These are phyloP conservation scores for Hebeloma cylindrosporum DNA, from an alignment of 768 basidiomycete genomes.

Conservation along the genomic window DNA sequence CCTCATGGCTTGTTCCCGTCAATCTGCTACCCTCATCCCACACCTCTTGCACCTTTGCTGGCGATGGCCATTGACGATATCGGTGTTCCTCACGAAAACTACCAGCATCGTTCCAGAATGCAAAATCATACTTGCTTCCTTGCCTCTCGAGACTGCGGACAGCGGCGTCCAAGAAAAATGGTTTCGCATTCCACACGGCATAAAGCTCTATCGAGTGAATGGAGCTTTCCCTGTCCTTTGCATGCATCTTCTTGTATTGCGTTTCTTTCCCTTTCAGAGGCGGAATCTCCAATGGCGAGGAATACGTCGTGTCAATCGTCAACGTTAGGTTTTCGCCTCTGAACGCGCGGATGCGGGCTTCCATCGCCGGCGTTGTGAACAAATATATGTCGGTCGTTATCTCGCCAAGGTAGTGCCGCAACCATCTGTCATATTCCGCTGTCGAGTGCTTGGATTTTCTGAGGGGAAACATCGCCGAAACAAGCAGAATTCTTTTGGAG, in stretches of 20 bases:
- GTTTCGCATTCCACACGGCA: constrained; percentile 53
- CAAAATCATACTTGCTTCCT: constrained; percentile 45
- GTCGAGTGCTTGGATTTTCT: constrained; percentile 48
- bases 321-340: constrained; percentile 34
- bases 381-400: constrained; percentile 56
- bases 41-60: constrained; percentile 37
- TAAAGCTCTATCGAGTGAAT: constrained; percentile 48
- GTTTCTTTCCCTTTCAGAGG: constrained; percentile 37
- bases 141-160: constrained; percentile 23
- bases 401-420: constrained; percentile 41
- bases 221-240: constrained; percentile 42
- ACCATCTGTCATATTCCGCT: constrained; percentile 45
- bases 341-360: constrained; percentile 29
- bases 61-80: constrained; percentile 49
- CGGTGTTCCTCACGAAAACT: constrained; percentile 46
- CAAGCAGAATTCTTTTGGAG: constrained; percentile 51
- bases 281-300: constrained; percentile 47
- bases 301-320: constrained; percentile 46
- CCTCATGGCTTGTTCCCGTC: constrained; percentile 34
- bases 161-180: constrained; percentile 50
- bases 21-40: constrained; percentile 37
- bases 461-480: constrained; percentile 54
- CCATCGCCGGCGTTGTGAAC: constrained; percentile 46
- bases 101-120: constrained; percentile 58
- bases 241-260: constrained; percentile 42